A percentile compares a stretch with the other conserved stretches of the same genome.
Conservation (phyloP, 352 stramenopile species). For the Lagenidium sp. region DNA sequence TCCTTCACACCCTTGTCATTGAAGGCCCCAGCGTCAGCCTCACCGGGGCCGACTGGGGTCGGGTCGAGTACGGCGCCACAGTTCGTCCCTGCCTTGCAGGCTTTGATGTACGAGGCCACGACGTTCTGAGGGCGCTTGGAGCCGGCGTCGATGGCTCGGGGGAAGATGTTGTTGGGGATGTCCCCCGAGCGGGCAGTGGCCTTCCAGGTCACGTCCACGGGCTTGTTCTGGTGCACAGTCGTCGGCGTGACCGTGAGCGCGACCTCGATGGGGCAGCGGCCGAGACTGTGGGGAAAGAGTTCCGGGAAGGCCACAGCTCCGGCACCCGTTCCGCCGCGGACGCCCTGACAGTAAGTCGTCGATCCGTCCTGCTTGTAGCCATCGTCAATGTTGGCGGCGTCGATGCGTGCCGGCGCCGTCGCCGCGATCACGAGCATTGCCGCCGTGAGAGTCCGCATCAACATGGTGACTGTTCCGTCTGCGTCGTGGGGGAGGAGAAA, state of each 20-base stretch:
- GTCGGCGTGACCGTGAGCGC: slow-evolving; percentile 21
- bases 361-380: slow-evolving; percentile 50
- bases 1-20: slow-evolving; percentile 28
- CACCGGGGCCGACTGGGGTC: slow-evolving; percentile 21
- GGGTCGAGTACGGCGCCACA: slow-evolving; percentile 38
- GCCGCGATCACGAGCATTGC: slow-evolving; percentile 4
- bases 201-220: slow-evolving; percentile 44
- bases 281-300: slow-evolving; percentile 31
- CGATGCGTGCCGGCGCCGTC: background rate
- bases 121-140: slow-evolving; percentile 26
- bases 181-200: slow-evolving; percentile 22
- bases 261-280: slow-evolving; percentile 48
- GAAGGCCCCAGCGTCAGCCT: slow-evolving; percentile 29
- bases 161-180: slow-evolving; percentile 43
- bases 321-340: slow-evolving; percentile 10
- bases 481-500: no score
- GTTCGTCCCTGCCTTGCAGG: slow-evolving; percentile 56
- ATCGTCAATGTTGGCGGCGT: slow-evolving; percentile 38
- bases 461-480: no score
- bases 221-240: slow-evolving; percentile 39
- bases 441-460: no score
- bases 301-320: slow-evolving; percentile 35
- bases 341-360: slow-evolving; percentile 70
- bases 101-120: slow-evolving; percentile 33
- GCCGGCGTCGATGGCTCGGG: slow-evolving; percentile 38